Conservation (phyloP, 257 asterid species). For the Dorcoceras hygrometricum region DNA sequence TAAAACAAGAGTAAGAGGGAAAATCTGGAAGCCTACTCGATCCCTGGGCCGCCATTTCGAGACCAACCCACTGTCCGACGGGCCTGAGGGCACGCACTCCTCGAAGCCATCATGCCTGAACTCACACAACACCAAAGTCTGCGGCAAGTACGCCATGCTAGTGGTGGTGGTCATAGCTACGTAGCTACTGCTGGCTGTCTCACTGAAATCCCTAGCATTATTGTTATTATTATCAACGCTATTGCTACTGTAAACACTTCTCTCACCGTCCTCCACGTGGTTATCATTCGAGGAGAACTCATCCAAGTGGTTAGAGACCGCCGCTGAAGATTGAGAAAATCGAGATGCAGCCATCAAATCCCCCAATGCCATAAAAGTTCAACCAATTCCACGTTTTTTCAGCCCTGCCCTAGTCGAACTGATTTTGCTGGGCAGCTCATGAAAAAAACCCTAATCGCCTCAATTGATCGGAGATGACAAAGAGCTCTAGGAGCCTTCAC, state of each 20-base stretch:
- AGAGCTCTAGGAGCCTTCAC: conserved; percentile 17
- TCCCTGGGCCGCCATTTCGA: conserved; percentile 96
- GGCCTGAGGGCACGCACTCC: conserved; percentile 74
- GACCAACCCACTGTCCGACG: conserved; percentile 82
- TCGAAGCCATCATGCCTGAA: conserved; percentile 91
- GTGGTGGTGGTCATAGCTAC: conserved; percentile 58
- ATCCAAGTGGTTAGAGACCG: conserved; percentile 64
- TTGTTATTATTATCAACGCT: conserved; percentile 25
- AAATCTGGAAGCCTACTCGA: conserved; percentile 51
- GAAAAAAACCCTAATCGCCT: conserved; percentile 51
- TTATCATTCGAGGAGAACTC: conserved; percentile 51
- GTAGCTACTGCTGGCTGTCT: conserved; percentile 64
- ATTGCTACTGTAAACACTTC: conserved; percentile 43
- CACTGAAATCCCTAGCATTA: conserved; percentile 52
- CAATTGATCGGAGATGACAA: conserved; percentile 23
- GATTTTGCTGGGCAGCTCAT: conserved; percentile 66
- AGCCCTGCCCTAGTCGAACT: conserved; percentile 88
- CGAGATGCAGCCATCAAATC: conserved; percentile 94
- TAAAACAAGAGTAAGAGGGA: background rate
- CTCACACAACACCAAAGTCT: conserved; percentile 81
- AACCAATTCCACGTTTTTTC: conserved; percentile 21
- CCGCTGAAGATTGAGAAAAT: conserved; percentile 76
- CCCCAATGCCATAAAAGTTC: conserved; percentile 88
- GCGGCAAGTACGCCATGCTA: conserved; percentile 89
- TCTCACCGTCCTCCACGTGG: conserved; percentile 50